phyloP scores from a whole-genome alignment of 176 grass and related monocot species.

The Avena eriantha region DNA sequence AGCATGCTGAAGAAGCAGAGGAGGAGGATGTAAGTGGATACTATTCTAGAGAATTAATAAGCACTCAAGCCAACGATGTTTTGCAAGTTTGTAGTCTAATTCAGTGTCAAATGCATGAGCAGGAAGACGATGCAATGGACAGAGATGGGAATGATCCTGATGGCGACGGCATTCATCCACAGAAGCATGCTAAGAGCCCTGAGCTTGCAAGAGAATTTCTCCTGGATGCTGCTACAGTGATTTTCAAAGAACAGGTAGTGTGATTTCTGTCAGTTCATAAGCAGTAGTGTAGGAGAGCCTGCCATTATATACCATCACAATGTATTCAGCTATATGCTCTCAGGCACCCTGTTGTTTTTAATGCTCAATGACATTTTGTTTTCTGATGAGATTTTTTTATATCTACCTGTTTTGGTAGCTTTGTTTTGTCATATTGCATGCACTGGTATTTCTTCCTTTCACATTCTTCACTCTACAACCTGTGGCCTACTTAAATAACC shows the following conservation, averaged over 20 bases:
- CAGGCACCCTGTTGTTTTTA: background rate
- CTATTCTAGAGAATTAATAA: constrained; percentile 30
- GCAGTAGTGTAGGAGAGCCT: background rate
- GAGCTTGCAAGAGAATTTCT: constrained; percentile 97
- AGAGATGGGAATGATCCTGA: constrained; percentile 93
- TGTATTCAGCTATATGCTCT: background rate
- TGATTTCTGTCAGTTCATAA: constrained; percentile 45
- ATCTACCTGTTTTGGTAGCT: background rate
- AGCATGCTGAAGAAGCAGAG: constrained; percentile 95
- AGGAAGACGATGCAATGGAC: constrained; percentile 94
- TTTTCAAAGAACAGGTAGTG: constrained; percentile 97
- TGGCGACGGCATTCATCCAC: constrained; percentile 64
- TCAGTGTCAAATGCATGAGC: constrained; percentile 27
- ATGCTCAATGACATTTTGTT: background rate
- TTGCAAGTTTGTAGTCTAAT: constrained; percentile 39
- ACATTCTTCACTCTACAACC: constrained; percentile 11
- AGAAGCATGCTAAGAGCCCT: constrained; percentile 97
- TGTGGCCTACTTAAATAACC: constrained; percentile 5
- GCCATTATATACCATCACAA: background rate
- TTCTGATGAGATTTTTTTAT: background rate
- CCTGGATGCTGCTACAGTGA: constrained; percentile 90
- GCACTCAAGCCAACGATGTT: constrained; percentile 7
- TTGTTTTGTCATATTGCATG: background rate
- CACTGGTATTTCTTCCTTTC: background rate
- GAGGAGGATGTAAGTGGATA: constrained; percentile 88